phyloP scores from a whole-genome alignment of 208 protist genomes.

The Trichomonas vaginalis region DNA sequence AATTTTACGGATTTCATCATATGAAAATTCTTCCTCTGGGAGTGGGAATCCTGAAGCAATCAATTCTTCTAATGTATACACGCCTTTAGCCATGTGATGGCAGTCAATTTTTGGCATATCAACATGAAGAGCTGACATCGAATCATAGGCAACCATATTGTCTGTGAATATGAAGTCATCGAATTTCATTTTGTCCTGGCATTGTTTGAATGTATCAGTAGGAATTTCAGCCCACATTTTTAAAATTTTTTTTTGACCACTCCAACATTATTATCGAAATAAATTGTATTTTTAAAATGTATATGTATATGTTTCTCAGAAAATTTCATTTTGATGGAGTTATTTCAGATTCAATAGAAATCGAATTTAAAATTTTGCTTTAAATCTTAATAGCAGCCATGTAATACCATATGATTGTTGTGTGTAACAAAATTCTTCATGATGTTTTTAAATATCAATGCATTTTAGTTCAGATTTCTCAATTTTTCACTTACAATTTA shows the following conservation, averaged over 20 bases:
- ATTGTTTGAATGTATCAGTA: background rate
- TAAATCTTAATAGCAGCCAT: too few relatives aligned
- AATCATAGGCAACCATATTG: background rate
- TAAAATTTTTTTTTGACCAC: background rate
- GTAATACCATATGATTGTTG: too few relatives aligned
- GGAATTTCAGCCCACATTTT: background rate
- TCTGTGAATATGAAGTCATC: background rate
- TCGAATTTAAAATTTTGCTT: too few relatives aligned
- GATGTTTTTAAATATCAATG: too few relatives aligned
- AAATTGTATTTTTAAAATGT: too few relatives aligned
- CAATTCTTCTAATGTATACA: background rate
- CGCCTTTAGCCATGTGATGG: background rate
- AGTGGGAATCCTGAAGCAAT: background rate
- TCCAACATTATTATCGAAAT: too few relatives aligned
- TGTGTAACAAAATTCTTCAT: too few relatives aligned
- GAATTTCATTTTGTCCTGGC: background rate
- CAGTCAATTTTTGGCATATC: background rate
- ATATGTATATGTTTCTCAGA: too few relatives aligned
- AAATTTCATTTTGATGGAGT: too few relatives aligned
- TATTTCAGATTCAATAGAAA: too few relatives aligned
- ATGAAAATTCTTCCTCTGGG: background rate
- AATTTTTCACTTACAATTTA: too few relatives aligned
- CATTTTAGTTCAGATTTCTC: too few relatives aligned
- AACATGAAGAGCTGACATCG: background rate
- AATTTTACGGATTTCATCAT: slow-evolving; percentile 1